Evolutionary conservation across 768 basidiomycete species (phyloP).

Genomic region (Suillus plorans): DNA sequence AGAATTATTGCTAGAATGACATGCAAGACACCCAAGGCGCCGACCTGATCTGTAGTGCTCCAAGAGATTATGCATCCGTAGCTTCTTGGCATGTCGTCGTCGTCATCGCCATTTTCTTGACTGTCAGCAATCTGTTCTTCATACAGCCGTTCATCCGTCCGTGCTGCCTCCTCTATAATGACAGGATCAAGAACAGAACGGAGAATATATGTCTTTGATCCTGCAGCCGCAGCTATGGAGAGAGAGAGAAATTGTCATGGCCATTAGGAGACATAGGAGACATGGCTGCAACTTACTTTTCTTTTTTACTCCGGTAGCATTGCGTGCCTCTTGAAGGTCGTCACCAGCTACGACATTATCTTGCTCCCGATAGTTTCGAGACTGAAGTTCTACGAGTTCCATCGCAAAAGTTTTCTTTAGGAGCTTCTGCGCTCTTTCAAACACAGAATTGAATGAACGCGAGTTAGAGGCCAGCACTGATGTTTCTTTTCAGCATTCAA

Average conservation of each 20-base stretch:
- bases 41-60: slow-evolving; percentile 67
- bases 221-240: slow-evolving; percentile 46
- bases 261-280: neutral
- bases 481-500: slow-evolving; percentile 11
- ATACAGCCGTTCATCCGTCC: slow-evolving; percentile 42
- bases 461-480: slow-evolving; percentile 49
- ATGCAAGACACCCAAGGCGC: slow-evolving; percentile 70
- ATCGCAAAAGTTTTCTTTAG: slow-evolving; percentile 72
- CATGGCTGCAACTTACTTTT: slow-evolving; percentile 44
- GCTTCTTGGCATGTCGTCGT: slow-evolving; percentile 47
- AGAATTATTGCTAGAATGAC: slow-evolving; percentile 82
- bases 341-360: slow-evolving; percentile 32
- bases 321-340: slow-evolving; percentile 46
- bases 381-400: slow-evolving; percentile 79
- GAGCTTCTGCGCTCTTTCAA: slow-evolving; percentile 61
- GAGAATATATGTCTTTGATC: slow-evolving; percentile 81
- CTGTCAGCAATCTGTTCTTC: slow-evolving; percentile 53
- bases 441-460: slow-evolving; percentile 64
- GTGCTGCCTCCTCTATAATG: slow-evolving; percentile 61
- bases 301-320: slow-evolving; percentile 61
- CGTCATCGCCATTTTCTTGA: slow-evolving; percentile 46
- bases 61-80: slow-evolving; percentile 76
- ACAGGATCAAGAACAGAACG: slow-evolving; percentile 66
- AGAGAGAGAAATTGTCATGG: neutral
- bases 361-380: slow-evolving; percentile 47